These are phyloP conservation scores for Roridomyces roridus DNA, from an alignment of 768 basidiomycete genomes.

Conservation along the genomic window DNA sequence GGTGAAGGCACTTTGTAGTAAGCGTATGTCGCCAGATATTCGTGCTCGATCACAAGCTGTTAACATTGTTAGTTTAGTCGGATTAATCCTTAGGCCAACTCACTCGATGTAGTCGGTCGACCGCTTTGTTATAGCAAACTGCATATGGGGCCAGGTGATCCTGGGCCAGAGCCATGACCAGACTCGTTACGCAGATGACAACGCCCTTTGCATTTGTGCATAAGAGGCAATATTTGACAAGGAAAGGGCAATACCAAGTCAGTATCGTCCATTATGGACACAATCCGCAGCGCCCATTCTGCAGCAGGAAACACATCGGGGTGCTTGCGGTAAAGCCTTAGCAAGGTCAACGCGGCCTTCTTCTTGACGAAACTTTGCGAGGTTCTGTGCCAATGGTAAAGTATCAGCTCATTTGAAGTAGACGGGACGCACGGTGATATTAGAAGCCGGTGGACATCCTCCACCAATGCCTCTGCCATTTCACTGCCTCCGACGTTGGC, in stretches of 20 bases:
- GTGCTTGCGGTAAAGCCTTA: constrained; percentile 95
- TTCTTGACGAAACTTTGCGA: constrained; percentile 97
- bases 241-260: constrained; percentile 64
- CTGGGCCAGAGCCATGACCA: constrained; percentile 94
- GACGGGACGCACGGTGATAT: constrained; percentile 82
- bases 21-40: constrained; percentile 87
- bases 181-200: constrained; percentile 89
- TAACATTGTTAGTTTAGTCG: constrained; percentile 4
- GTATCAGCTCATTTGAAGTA: not conserved
- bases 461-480: constrained; percentile 95
- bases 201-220: constrained; percentile 69
- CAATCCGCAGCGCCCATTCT: constrained; percentile 95
- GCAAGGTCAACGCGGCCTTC: constrained; percentile 93
- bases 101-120: constrained; percentile 86
- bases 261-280: constrained; percentile 93
- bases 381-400: constrained; percentile 60
- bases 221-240: constrained; percentile 3
- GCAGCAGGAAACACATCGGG: constrained; percentile 91
- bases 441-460: constrained; percentile 92
- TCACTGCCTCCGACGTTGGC: constrained; percentile 98
- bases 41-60: constrained; percentile 89
- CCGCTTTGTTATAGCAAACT: constrained; percentile 94
- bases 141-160: constrained; percentile 90
- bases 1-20: constrained; percentile 99
- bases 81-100: constrained; percentile 27